Conservation (phyloP, 805 yeast genomes). For the Hanseniaspora meyeri region DNA sequence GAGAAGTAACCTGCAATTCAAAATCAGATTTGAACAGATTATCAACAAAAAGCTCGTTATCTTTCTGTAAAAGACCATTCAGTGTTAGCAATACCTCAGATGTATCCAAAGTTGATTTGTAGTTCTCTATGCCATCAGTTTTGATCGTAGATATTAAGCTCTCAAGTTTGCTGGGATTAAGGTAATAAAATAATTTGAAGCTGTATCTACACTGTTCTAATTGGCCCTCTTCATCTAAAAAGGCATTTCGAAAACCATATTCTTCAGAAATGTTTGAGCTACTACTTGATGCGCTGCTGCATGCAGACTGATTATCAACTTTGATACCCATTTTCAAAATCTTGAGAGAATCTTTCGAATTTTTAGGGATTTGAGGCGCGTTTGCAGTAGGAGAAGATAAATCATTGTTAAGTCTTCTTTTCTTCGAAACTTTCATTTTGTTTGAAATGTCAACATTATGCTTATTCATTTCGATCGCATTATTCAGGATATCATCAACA, state of each 20-base stretch:
- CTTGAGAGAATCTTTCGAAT: neutral
- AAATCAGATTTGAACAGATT: conserved; percentile 6
- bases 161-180: neutral
- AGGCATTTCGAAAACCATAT: neutral
- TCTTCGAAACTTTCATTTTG: neutral
- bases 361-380: neutral
- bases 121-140: neutral
- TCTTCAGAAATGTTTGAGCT: neutral
- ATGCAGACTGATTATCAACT: neutral
- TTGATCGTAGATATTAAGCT: neutral
- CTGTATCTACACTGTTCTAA: neutral
- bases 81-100: neutral
- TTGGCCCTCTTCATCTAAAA: conserved; percentile 7
- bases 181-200: conserved; percentile 3
- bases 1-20: neutral
- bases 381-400: neutral
- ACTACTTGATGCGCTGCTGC: neutral
- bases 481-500: neutral
- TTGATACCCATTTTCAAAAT: neutral
- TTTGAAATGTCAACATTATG: neutral
- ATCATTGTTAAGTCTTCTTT: neutral
- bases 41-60: conserved; percentile 1
- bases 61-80: conserved; percentile 5
- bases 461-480: neutral
- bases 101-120: neutral